Base-by-base conservation (phyloP, 441 rosid species). In the Aleurites moluccanus region DNA sequence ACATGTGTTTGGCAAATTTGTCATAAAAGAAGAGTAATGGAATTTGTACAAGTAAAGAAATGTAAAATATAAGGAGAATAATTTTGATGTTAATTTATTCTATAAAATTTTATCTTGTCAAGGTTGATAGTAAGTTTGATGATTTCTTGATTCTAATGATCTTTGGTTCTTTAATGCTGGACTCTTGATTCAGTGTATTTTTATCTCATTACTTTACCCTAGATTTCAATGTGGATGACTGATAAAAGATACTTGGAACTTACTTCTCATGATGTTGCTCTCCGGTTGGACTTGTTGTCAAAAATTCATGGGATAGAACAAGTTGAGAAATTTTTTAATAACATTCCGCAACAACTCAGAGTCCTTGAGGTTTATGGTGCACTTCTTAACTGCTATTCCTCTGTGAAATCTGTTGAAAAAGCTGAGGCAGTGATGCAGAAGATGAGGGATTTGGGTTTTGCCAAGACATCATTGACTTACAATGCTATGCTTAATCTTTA, bases 221-320 rank as follows among this genome's bases (percentile, higher is more conserved):
- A 88, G 92, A 69, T 86, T 66, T 90, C 86, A 23, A 64, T 66
- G 70, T 89, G 93, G 91, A 84, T 88, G 83, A 73, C 73, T 27
- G 83, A 85, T 60, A 82, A 75, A 64, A 79, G 80, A 73, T 40
- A 70, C 47, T 6, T 64, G 33, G 56, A n/a, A 3, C 75, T 78
- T 33, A 63, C 80, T 10, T n/a, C 72, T 6, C 57, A 63, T 50
- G 90, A 85, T 74, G 69, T 73, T 20, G 85, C 88, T 14, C 42
- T 86, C 71, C 77, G 83, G 55, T 80, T 89, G 60, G 85, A 83
- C 57, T 80, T 89, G 88, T 85, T 86, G 13, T 75, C 82, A 7
- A 82, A 86, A 63, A 85, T 83, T 63, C 72, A 67, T 25, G 90
- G 93, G 38, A 56, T 83, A 25, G 67, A 75, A 47, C 77, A 75